Percentiles rank a stretch among this genome's conserved stretches.
phyloP scores from a whole-genome alignment of 345 rosid genomes.

The Citrus australasica region DNA sequence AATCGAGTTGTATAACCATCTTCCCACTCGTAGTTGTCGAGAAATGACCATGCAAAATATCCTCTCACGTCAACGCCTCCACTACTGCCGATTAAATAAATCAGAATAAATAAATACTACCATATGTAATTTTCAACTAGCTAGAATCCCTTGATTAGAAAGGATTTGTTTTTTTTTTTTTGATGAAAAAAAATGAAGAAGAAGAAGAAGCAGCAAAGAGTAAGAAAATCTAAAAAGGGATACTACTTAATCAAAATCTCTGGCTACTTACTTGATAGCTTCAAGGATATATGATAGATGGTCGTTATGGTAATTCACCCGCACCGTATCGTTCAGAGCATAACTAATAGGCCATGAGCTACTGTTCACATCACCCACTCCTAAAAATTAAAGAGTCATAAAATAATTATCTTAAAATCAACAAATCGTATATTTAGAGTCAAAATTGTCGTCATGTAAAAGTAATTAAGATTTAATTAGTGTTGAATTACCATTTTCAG shows the following conservation, averaged over 20 bases:
- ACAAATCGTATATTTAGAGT: no score
- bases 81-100: background rate
- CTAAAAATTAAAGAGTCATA: constrained; percentile 6
- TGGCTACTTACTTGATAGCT: constrained; percentile 30
- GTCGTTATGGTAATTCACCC: constrained; percentile 29
- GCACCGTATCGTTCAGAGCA: constrained; percentile 31
- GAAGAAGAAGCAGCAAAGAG: no score
- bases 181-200: no score
- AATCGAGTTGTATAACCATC: constrained; percentile 36
- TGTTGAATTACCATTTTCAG: background rate
- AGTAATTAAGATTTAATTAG: background rate
- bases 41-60: constrained; percentile 41
- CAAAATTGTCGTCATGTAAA: background rate
- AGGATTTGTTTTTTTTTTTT: no score
- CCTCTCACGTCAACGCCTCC: constrained; percentile 43
- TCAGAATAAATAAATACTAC: no score
- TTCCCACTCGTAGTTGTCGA: constrained; percentile 43
- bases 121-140: no score
- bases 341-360: constrained; percentile 26
- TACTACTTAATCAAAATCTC: no score
- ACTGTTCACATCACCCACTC: constrained; percentile 34
- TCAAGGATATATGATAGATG: constrained; percentile 31
- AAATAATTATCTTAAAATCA: background rate
- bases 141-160: no score
- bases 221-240: no score